These are phyloP conservation scores for Phytomonas francai DNA, from an alignment of 208 protist species.

Conservation along the genomic window DNA sequence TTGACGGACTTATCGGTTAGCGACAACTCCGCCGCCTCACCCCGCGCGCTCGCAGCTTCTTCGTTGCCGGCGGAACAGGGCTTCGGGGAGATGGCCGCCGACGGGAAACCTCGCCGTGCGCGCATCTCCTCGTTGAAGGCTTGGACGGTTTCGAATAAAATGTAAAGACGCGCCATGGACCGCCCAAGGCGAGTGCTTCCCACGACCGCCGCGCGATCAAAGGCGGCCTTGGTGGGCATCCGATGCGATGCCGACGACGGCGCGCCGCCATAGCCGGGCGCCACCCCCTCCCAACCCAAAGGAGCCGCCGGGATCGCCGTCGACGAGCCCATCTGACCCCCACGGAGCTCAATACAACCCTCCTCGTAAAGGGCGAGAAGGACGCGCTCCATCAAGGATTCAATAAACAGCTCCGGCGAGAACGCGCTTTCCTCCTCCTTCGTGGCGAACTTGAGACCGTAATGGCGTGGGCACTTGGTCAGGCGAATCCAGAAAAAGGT, in stretches of 20 bases:
- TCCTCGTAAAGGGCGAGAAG: slow-evolving; percentile 47
- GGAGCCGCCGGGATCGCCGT: not conserved
- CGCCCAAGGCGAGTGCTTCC: slow-evolving; percentile 38
- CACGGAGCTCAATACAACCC: slow-evolving; percentile 30
- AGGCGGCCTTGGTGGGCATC: no score
- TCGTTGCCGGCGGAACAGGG: no score
- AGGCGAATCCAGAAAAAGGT: slow-evolving; percentile 89
- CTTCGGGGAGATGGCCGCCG: no score
- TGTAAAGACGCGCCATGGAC: slow-evolving; percentile 75
- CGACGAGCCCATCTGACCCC: not conserved
- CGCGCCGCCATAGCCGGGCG: not conserved
- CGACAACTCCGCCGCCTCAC: no score
- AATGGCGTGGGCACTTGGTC: slow-evolving; percentile 50
- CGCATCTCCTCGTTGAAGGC: not conserved
- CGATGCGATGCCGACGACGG: not conserved
- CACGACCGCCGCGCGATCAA: not conserved
- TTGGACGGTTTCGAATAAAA: slow-evolving; percentile 70
- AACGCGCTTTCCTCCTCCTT: slow-evolving; percentile 37
- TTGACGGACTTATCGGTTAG: no score
- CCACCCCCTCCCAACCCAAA: not conserved
- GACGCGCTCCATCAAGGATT: slow-evolving; percentile 57
- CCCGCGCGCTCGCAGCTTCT: no score
- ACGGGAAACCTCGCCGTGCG: no score
- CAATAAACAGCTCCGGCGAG: slow-evolving; percentile 41
- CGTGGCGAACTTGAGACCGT: slow-evolving; percentile 56